phyloP scores from a whole-genome alignment of 306 rosid species.

The Dicorynia guianensis region DNA sequence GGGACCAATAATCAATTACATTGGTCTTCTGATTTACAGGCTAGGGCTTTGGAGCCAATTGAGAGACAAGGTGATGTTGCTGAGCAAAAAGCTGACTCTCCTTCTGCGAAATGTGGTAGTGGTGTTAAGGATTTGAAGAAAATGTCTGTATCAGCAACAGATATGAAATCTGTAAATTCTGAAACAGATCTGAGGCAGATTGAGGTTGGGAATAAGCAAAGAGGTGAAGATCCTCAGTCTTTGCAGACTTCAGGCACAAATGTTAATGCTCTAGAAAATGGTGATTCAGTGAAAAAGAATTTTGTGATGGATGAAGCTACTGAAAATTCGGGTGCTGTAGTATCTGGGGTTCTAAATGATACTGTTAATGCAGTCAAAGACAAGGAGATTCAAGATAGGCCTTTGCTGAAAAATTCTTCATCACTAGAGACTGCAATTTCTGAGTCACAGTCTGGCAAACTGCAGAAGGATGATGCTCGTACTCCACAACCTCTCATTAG shows the following conservation, averaged over 20 bases:
- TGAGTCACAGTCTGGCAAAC: conserved; percentile 52
- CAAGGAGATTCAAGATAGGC: conserved; percentile 56
- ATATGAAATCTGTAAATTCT: conserved; percentile 50
- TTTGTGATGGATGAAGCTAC: conserved; percentile 49
- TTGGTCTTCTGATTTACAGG: conserved; percentile 44
- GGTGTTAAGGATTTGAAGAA: conserved; percentile 45
- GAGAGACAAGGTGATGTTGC: conserved; percentile 47
- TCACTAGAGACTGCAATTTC: conserved; percentile 44
- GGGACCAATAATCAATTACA: conserved; percentile 59
- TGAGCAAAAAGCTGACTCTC: conserved; percentile 49
- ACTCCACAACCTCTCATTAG: conserved; percentile 44
- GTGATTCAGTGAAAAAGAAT: conserved; percentile 55
- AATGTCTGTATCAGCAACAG: conserved; percentile 44
- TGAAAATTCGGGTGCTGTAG: conserved; percentile 48
- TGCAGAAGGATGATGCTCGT: conserved; percentile 51
- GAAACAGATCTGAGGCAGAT: conserved; percentile 53
- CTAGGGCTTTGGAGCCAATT: conserved; percentile 44
- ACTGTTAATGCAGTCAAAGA: conserved; percentile 41
- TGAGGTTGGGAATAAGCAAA: conserved; percentile 49
- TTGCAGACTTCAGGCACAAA: conserved; percentile 40
- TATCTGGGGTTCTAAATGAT: conserved; percentile 49
- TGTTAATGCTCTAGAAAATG: conserved; percentile 52
- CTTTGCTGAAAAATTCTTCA: conserved; percentile 42
- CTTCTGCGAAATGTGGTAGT: conserved; percentile 49
- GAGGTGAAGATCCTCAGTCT: conserved; percentile 53